Percentiles rank a stretch among this genome's conserved stretches.
These are phyloP conservation scores for Camillea tinctor DNA, from an alignment of 2,329 filamentous ascomycete genomes.

Conservation along the genomic window DNA sequence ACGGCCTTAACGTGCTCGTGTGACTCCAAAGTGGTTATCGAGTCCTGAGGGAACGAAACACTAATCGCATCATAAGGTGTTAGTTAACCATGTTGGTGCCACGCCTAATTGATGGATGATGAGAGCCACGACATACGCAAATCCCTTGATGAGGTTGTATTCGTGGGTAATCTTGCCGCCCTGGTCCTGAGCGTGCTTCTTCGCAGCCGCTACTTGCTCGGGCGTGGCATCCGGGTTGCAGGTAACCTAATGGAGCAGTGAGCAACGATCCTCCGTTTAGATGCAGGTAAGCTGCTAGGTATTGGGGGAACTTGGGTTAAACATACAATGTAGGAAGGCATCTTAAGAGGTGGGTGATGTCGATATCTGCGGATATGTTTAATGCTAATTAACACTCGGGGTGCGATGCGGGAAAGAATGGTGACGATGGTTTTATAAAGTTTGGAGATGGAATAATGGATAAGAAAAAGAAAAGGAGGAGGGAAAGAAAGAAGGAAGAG, in stretches of 20 bases:
- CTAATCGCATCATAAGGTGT: conserved; percentile 42
- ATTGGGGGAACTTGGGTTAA: background rate
- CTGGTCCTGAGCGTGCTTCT: conserved; percentile 70
- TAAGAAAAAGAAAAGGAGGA: background rate
- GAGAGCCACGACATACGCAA: conserved; percentile 65
- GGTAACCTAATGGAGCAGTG: conserved; percentile 63
- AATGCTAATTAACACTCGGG: background rate
- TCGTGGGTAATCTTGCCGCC: conserved; percentile 83
- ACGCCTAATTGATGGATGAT: background rate
- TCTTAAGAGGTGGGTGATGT: conserved; percentile 33
- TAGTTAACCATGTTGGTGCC: conserved; percentile 2
- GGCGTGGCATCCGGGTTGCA: conserved; percentile 68
- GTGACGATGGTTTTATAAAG: background rate
- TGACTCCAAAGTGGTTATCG: conserved; percentile 62
- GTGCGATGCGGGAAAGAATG: background rate
- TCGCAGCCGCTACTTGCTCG: conserved; percentile 69
- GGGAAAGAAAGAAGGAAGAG: background rate
- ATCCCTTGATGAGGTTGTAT: conserved; percentile 86
- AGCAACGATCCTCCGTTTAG: conserved; percentile 1
- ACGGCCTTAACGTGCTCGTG: conserved; percentile 72
- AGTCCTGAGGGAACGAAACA: conserved; percentile 68
- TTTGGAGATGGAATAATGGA: too few relatives aligned
- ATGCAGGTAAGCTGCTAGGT: background rate
- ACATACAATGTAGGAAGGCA: conserved; percentile 58
- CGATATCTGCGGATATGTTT: conserved; percentile 1